Base-by-base conservation (phyloP, 257 asterid genomes). In the Agastache rugosa region DNA sequence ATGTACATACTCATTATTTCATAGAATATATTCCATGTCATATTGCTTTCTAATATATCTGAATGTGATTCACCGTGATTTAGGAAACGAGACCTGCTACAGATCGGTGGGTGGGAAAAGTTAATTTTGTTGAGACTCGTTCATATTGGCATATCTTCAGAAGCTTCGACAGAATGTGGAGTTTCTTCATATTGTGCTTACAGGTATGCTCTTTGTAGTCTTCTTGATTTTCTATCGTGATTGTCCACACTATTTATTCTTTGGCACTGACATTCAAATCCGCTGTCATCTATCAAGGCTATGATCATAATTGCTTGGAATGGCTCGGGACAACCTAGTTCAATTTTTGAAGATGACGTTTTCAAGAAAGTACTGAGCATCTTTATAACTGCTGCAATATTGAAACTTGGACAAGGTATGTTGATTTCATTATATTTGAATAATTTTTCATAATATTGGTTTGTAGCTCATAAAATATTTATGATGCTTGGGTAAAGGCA, bases 111-210 rank as follows among this genome's bases (percentile, higher is more conserved):
- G 74, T 87, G 73, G 96, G 96, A 22, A 92, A 90, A 79, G 97
- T 89, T 87, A 95, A 71, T 87, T 82, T 92, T 77, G 93, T 86
- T 10, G 96, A 92, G 86, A 88, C 92, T 74, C 93, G 99, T 54
- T 92, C 99, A 64, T 95, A 77, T 84, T 95, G 93, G 98, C 99
- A 95, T 78, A 82, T 92, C 58, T 95, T 89, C 74, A 87, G 99
- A 87, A 95, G 99, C 87, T 95, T 92, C 50, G 90, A 92, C 87
- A 87, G 99, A 84, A 92, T 95, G 98, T 95, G 99, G 99, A 89
- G 96, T 80, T 95, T 95, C 91, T 92, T 90, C 87, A 95, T 95
- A 79, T 82, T 95, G 89, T 87, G 96, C 86, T 80, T 95, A 83
- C 99, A 95, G 99, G 99, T 95, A 50, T 45, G 73, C 64, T 62